Base-by-base conservation (phyloP, 495 filamentous ascomycete species). In the Podospora fimiseda region DNA sequence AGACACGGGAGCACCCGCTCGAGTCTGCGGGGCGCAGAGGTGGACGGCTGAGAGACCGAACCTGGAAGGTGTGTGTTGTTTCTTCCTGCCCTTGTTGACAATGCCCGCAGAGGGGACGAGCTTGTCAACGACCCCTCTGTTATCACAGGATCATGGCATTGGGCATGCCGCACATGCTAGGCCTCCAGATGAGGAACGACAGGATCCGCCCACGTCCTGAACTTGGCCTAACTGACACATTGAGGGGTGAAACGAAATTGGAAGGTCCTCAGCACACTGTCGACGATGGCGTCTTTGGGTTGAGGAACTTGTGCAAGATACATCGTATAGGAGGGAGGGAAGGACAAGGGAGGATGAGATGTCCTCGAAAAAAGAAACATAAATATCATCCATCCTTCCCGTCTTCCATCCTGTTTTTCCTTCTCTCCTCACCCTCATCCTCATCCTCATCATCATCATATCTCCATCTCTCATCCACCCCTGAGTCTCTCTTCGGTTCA, bases 21-120 rank as follows among this genome's bases (percentile, higher is more conserved):
- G 27, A 37, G 27, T 46, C 30, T 44, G 44, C 38, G 38, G 47
- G 43, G 38, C 43, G 52, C 43, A 49, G 36, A n/a, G 20, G 19
- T 8, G 4, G 16, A 44, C 60, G 60, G 60, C 20, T 54, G 13
- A 56, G 19, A 24, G 16, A 18, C 60, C 60, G 37, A 65, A 65
- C 44, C 30, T 30, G 59, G 63, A 63, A 66, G 63, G 63, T 66
- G 60, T 55, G 16, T 51, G 36, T 37, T 27, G n/a, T 16, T 33
- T 50, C 14, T 42, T 52, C 56, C 54, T 58, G 49, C 50, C 44
- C 7, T 48, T 43, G 46, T 44, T 45, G 39, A 41, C 43, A 42
- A 51, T 14, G 50, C 24, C 51, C 51, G 51, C 55, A 53, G 38
- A 24, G 45, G n/a, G n/a, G n/a, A n/a, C n/a, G n/a, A n/a, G n/a